Conservation (phyloP, 2,329 filamentous ascomycete species). For the Epicoccum nigrum region DNA sequence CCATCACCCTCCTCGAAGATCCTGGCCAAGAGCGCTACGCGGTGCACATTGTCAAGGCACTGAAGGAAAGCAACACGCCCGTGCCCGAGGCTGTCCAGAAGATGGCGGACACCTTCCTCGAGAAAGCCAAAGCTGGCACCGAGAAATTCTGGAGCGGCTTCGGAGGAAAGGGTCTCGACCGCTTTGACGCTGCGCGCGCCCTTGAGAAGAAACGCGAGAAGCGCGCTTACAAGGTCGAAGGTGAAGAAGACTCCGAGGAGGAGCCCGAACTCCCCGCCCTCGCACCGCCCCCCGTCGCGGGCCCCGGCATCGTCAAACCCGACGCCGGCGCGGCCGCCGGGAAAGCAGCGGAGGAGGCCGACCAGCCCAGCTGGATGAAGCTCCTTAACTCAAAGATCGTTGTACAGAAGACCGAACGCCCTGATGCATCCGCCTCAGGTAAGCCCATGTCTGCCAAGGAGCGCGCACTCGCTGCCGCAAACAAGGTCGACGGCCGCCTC, state of each 20-base stretch:
- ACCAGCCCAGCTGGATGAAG: constrained; percentile 40
- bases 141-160: constrained; percentile 87
- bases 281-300: constrained; percentile 60
- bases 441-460: constrained; percentile 69
- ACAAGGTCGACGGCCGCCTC: constrained; percentile 86
- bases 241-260: constrained; percentile 85
- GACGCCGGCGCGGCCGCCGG: constrained; percentile 17
- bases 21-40: constrained; percentile 91
- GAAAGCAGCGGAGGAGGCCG: constrained; percentile 26
- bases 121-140: constrained; percentile 91
- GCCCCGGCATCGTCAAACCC: constrained; percentile 45
- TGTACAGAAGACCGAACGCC: constrained; percentile 71
- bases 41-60: constrained; percentile 83
- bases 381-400: constrained; percentile 71
- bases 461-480: constrained; percentile 88
- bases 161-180: constrained; percentile 91
- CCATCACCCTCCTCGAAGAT: constrained; percentile 92
- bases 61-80: constrained; percentile 88
- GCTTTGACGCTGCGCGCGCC: constrained; percentile 88
- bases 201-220: constrained; percentile 80
- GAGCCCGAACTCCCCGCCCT: constrained; percentile 63
- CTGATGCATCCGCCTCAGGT: constrained; percentile 54
- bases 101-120: constrained; percentile 71
- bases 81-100: constrained; percentile 73
- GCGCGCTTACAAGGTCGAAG: constrained; percentile 81